Evolutionary conservation across 306 rosid genomes (phyloP).

Genomic region (Corylus avellana): DNA sequence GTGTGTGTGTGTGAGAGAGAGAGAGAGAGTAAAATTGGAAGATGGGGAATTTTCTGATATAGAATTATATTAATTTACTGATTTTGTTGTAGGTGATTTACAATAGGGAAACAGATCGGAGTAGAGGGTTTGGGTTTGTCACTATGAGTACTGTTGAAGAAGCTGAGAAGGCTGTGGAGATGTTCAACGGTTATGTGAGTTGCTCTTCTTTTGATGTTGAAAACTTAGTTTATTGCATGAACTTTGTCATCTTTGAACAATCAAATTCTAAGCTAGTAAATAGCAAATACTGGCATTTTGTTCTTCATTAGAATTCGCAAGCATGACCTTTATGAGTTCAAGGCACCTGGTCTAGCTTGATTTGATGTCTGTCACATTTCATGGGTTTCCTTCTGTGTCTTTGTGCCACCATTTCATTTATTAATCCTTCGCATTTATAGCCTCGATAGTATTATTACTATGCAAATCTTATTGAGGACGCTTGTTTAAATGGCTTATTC

Average conservation of each 20-base stretch:
- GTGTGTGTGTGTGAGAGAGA: not conserved
- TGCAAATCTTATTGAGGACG: not conserved
- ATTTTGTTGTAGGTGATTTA: conserved; percentile 71
- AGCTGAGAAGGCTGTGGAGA: conserved; percentile 76
- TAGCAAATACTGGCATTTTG: not conserved
- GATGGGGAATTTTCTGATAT: not conserved
- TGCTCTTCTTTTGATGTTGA: not conserved
- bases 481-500: not conserved
- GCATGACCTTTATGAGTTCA: no score
- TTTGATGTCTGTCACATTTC: not conserved
- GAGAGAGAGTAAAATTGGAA: conserved; percentile 8
- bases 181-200: conserved; percentile 73
- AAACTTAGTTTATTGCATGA: not conserved
- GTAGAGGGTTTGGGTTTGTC: conserved; percentile 95
- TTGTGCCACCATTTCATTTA: not conserved
- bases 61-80: not conserved
- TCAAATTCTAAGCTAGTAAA: not conserved
- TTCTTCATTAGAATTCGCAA: not conserved
- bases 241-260: not conserved
- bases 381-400: not conserved
- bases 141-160: conserved; percentile 85
- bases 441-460: not conserved
- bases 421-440: not conserved
- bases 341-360: not conserved
- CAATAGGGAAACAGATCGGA: conserved; percentile 72